A percentile compares a stretch with the other conserved stretches of the same genome.
These are phyloP conservation scores for Cladophialophora exuberans DNA, from an alignment of 2,329 filamentous ascomycete genomes.

Conservation along the genomic window DNA sequence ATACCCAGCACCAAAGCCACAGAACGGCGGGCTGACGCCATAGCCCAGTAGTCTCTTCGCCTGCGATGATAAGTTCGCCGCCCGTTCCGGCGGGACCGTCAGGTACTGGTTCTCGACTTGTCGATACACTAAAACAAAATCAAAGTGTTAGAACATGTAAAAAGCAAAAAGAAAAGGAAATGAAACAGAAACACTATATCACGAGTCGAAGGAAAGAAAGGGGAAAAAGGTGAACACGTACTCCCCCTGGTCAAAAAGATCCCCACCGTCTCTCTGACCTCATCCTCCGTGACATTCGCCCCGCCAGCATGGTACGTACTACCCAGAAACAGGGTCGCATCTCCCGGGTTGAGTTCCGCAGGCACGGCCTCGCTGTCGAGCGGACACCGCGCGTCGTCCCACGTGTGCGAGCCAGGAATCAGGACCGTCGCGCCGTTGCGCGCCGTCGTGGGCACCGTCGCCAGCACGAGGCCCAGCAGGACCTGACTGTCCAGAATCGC, in stretches of 20 bases:
- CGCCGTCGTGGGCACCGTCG: slow-evolving; percentile 39
- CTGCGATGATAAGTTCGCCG: slow-evolving; percentile 24
- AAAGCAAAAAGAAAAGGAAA: neutral
- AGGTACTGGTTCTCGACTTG: slow-evolving; percentile 37
- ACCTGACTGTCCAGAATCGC: too few relatives aligned
- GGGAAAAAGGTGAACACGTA: slow-evolving; percentile 32
- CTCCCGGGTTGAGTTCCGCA: slow-evolving; percentile 40
- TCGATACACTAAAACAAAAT: slow-evolving; percentile 17
- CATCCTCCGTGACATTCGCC: slow-evolving; percentile 34
- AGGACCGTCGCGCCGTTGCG: slow-evolving; percentile 38
- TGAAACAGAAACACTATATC: neutral
- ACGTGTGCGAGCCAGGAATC: slow-evolving; percentile 36
- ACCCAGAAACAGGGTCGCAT: slow-evolving; percentile 43
- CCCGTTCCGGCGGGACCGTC: slow-evolving; percentile 28
- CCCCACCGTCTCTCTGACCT: slow-evolving; percentile 22
- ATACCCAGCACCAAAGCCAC: slow-evolving; percentile 41
- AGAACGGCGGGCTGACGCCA: slow-evolving; percentile 38
- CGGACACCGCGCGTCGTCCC: slow-evolving; percentile 25
- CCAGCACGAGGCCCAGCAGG: slow-evolving; percentile 41
- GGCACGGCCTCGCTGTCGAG: slow-evolving; percentile 25
- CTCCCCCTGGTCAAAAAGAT: slow-evolving; percentile 21
- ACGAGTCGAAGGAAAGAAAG: neutral
- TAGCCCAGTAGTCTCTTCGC: slow-evolving; percentile 35
- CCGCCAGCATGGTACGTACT: slow-evolving; percentile 41
- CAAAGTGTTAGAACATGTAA: neutral